A percentile compares a stretch with the other conserved stretches of the same genome.
These are phyloP conservation scores for Aspergillus bridgeri DNA, from an alignment of 495 filamentous ascomycete genomes.

Conservation along the genomic window DNA sequence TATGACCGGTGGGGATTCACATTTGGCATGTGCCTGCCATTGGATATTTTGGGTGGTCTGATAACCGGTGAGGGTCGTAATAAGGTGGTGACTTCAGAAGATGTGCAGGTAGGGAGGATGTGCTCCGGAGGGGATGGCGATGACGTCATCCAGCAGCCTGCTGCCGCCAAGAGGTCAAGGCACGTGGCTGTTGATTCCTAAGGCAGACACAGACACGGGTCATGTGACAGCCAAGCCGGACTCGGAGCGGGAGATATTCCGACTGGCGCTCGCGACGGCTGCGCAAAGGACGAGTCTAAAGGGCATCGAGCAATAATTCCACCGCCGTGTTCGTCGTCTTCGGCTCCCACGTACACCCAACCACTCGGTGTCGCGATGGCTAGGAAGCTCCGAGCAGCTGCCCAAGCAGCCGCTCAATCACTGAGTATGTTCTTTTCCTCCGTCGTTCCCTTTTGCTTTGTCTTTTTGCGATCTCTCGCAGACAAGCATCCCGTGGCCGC, in stretches of 20 bases:
- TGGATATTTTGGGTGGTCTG: too few species aligned
- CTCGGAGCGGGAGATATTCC: conserved; percentile 19
- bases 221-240: conserved; percentile 14
- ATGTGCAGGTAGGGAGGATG: background rate
- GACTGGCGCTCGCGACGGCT: conserved; percentile 13
- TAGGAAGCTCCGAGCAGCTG: conserved; percentile 45
- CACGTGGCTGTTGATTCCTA: background rate
- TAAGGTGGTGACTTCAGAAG: too few species aligned
- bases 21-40: too few species aligned
- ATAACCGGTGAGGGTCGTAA: too few species aligned
- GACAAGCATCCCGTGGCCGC: conserved; percentile 12
- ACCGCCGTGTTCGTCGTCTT: conserved; percentile 10
- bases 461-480: background rate
- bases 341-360: conserved; percentile 13
- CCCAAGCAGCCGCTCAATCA: conserved; percentile 48
- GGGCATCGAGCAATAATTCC: conserved; percentile 4
- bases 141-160: conserved; percentile 21
- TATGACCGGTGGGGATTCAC: background rate
- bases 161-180: background rate
- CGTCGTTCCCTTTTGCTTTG: background rate
- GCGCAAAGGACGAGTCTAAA: conserved; percentile 10
- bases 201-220: conserved; percentile 1
- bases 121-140: background rate
- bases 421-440: conserved; percentile 33
- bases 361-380: conserved; percentile 36